Evolutionary conservation across 257 asterid species (phyloP).

Genomic region (Capsicum chinense): DNA sequence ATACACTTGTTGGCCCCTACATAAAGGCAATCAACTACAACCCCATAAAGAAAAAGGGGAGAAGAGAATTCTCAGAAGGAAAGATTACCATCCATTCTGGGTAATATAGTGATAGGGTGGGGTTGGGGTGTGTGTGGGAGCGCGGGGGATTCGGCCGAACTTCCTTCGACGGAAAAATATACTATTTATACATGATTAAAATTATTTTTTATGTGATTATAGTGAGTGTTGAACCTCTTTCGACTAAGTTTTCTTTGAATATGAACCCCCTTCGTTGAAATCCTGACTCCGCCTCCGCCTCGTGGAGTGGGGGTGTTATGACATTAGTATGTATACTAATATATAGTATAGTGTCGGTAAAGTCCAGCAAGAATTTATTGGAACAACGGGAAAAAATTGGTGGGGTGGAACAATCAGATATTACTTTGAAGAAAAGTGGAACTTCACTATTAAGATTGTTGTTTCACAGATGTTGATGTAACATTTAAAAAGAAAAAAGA

Average conservation of each 20-base stretch:
- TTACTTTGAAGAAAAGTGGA: constrained; percentile 29
- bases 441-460: background rate
- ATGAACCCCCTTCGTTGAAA: too few species aligned
- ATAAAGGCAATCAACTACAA: background rate
- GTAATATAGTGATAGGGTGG: background rate
- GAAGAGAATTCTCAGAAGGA: background rate
- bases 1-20: background rate
- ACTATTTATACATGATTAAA: too few species aligned
- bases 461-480: constrained; percentile 23
- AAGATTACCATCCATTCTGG: background rate
- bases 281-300: too few species aligned
- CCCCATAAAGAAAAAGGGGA: background rate
- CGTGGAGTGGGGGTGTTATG: background rate
- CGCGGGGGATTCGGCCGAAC: too few species aligned
- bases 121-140: background rate
- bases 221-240: too few species aligned
- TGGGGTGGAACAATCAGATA: constrained; percentile 49
- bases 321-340: background rate
- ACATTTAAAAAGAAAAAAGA: background rate
- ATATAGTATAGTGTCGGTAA: constrained; percentile 34
- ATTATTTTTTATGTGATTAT: too few species aligned
- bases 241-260: too few species aligned
- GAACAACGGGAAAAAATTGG: constrained; percentile 41
- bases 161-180: too few species aligned
- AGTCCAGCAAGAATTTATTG: constrained; percentile 36